A percentile compares a stretch with the other conserved stretches of the same genome.
Evolutionary conservation across 495 filamentous ascomycete species (phyloP).

Genomic region (Aspergillus biplanus): DNA sequence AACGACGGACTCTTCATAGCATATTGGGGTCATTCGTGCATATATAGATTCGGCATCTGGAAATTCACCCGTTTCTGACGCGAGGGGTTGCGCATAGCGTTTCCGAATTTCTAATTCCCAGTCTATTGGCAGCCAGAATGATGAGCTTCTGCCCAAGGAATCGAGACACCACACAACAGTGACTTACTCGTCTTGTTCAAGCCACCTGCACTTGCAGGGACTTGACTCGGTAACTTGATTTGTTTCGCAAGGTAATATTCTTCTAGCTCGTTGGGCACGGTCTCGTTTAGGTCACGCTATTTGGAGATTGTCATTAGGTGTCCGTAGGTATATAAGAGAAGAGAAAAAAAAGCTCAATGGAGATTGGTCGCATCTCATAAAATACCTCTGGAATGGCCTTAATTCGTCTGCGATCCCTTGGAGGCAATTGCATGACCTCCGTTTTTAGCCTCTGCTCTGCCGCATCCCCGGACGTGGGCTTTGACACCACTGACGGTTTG

Average conservation of each 20-base stretch:
- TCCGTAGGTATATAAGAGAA: conserved; percentile 13
- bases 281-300: conserved; percentile 69
- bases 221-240: conserved; percentile 68
- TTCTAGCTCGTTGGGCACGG: conserved; percentile 63
- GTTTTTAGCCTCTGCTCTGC: conserved; percentile 87
- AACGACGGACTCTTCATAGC: conserved; percentile 87
- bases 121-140: conserved; percentile 49
- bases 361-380: background rate
- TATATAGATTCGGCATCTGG: conserved; percentile 79
- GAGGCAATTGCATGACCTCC: conserved; percentile 91
- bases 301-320: conserved; percentile 18
- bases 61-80: conserved; percentile 90
- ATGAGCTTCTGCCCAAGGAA: conserved; percentile 28
- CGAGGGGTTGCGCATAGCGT: conserved; percentile 84
- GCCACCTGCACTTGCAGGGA: conserved; percentile 80
- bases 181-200: conserved; percentile 86
- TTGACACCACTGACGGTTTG: conserved; percentile 80
- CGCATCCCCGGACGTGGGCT: conserved; percentile 84
- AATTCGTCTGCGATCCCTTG: conserved; percentile 81
- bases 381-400: conserved; percentile 73
- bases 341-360: too few relatives aligned
- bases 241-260: conserved; percentile 71
- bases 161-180: background rate
- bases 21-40: conserved; percentile 88
- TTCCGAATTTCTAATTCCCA: conserved; percentile 92